Conservation (phyloP, 805 yeast genomes). For the Candida sakaeoensis region DNA sequence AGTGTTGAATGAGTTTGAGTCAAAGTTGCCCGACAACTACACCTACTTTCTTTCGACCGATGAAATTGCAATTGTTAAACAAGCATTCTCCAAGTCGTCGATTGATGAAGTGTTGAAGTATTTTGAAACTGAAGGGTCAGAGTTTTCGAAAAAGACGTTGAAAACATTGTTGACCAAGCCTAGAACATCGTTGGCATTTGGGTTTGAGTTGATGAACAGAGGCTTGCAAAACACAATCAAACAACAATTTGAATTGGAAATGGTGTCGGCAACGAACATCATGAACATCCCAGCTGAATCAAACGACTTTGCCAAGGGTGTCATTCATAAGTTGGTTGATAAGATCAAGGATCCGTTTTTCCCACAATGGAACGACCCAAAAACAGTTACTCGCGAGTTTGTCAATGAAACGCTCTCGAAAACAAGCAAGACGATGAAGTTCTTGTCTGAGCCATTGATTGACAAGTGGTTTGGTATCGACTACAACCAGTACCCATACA, state of each 20-base stretch:
- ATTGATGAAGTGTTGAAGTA: conserved; percentile 55
- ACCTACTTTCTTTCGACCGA: conserved; percentile 53
- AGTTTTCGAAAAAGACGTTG: conserved; percentile 60
- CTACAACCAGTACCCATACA: conserved; percentile 49
- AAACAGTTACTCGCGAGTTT: conserved; percentile 13
- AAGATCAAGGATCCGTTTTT: conserved; percentile 51
- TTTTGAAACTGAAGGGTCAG: conserved; percentile 51
- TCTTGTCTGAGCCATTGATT: conserved; percentile 34
- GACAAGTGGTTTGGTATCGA: conserved; percentile 36
- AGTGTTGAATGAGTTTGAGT: conserved; percentile 74
- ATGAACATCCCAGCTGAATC: conserved; percentile 54
- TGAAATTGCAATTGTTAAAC: conserved; percentile 62
- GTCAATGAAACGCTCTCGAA: conserved; percentile 17
- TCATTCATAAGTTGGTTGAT: conserved; percentile 57
- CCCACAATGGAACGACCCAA: conserved; percentile 24
- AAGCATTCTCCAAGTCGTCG: conserved; percentile 53
- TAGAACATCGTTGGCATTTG: conserved; percentile 72
- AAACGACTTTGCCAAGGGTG: conserved; percentile 65
- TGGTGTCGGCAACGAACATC: conserved; percentile 66
- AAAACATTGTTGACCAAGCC: conserved; percentile 63
- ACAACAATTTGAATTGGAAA: conserved; percentile 68
- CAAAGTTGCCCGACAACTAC: conserved; percentile 58
- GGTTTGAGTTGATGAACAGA: conserved; percentile 61
- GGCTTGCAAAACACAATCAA: conserved; percentile 57
- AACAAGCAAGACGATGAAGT: conserved; percentile 21